A percentile compares a stretch with the other conserved stretches of the same genome.
phyloP scores from a whole-genome alignment of 2,329 filamentous ascomycete genomes.

The Aspergillus hiratsukae region DNA sequence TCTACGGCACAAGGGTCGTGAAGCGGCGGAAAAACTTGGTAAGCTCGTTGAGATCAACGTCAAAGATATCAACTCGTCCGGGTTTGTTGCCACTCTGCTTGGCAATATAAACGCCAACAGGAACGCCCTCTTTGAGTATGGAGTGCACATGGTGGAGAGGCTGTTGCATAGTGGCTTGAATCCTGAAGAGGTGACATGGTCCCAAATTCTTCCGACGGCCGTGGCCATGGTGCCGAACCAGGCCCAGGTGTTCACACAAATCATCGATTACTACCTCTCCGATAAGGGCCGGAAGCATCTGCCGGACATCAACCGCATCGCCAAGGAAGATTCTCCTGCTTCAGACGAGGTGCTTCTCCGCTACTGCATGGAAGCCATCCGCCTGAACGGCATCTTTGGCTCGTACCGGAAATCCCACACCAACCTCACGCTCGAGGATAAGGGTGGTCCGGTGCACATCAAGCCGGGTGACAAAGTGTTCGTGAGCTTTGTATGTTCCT shows the following conservation, averaged over 20 bases:
- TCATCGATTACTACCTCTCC: constrained; percentile 68
- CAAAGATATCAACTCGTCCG: constrained; percentile 54
- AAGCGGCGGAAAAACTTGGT: constrained; percentile 57
- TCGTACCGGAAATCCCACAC: constrained; percentile 55
- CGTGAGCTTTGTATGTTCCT: constrained; percentile 53
- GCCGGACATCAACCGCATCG: constrained; percentile 57
- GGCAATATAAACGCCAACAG: constrained; percentile 48
- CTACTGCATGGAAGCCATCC: constrained; percentile 68
- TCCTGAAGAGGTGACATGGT: constrained; percentile 64
- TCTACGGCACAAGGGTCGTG: constrained; percentile 54
- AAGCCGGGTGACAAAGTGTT: constrained; percentile 59
- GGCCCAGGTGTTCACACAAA: constrained; percentile 67
- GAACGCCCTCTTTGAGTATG: constrained; percentile 59
- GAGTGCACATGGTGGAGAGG: constrained; percentile 60
- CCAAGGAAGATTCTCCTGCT: constrained; percentile 52
- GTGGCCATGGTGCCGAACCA: constrained; percentile 67
- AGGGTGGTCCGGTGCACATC: constrained; percentile 46
- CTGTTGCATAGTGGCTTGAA: constrained; percentile 61
- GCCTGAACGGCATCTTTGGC: constrained; percentile 60
- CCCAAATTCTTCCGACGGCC: constrained; percentile 64
- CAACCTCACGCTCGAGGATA: constrained; percentile 50
- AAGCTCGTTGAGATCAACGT: constrained; percentile 61
- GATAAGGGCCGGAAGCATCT: constrained; percentile 53
- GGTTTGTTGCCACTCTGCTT: constrained; percentile 51
- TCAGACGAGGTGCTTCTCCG: constrained; percentile 62